Base-by-base conservation (phyloP, 306 rosid species). In the Fragaria vesca region DNA sequence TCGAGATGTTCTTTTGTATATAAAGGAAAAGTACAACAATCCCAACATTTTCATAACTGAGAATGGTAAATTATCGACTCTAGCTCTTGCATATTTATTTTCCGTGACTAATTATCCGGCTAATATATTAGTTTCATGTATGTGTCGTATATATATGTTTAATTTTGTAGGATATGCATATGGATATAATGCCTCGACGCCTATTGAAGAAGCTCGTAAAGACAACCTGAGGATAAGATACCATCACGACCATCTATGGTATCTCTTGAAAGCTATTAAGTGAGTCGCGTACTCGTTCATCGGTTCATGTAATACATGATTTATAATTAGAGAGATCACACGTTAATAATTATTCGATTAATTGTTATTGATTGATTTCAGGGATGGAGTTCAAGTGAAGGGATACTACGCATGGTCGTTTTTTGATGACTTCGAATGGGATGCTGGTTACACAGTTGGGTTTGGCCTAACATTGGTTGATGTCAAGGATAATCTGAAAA, bases 21-120 rank as follows among this genome's bases (percentile, higher is more conserved):
- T 15, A 26, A 74, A 82, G 63, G 4, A 48, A 0, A 55, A 60
- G 38, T 78, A 77, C 16, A 21, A 69, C 3, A 17, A 82, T 61
- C 79, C 86, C 0, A 0, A 16, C 6, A 69, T 82, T 48, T 86
- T 81, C 63, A 86, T 89, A 8, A 86, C 85, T 20, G 89, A 89
- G 72, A 89, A 87, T 77, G 90, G 90, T 89, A 83, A 69, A 20
- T 36, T 26, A 7, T n/a, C 26, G 13, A 57, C 21, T n/a, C 32
- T 30, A 30, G 32, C 32, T 57, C 63, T 4, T 26, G 11, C 15
- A 4, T 4, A 40, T 40, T 30, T 21, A 8, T 1, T 1, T 58
- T 58, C 12, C 34, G 2, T 60, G 61, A 15, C 17, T 51, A 40
- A 42, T 42, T 8, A 36, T 36, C 40, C 6, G 40, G 40, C 40